Conservation (phyloP, 2,329 filamentous ascomycete species). For the Colletotrichum higginsianum region DNA sequence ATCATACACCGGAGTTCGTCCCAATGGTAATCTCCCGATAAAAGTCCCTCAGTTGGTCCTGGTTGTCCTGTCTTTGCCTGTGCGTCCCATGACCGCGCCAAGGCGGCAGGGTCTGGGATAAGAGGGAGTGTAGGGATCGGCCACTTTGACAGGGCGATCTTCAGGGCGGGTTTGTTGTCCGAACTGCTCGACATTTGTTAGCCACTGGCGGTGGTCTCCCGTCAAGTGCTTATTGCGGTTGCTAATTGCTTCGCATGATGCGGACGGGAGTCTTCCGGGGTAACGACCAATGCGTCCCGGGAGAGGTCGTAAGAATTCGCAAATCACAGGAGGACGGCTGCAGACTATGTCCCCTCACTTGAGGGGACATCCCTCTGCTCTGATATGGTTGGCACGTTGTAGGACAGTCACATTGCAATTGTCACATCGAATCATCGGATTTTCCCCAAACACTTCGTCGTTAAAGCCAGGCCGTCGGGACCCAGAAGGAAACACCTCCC, state of each 20-base stretch:
- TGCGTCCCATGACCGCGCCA: conserved; percentile 6
- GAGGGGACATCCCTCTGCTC: neutral
- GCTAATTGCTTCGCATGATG: neutral
- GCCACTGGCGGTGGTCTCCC: neutral
- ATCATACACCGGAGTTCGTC: conserved; percentile 23
- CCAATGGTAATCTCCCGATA: conserved; percentile 32
- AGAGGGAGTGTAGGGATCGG: neutral
- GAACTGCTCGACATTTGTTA: neutral
- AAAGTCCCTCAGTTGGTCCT: conserved; percentile 36
- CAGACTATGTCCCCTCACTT: conserved; percentile 30
- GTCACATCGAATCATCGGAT: neutral
- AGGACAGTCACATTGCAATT: neutral
- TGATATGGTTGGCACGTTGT: too few species aligned
- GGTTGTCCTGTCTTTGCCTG: neutral
- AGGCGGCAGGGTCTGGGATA: conserved; percentile 6
- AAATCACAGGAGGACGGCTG: conserved; percentile 28
- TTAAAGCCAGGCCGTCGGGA: conserved; percentile 39
- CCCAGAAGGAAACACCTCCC: neutral
- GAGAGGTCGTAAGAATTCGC: neutral
- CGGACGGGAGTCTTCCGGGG: neutral
- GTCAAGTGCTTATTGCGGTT: neutral
- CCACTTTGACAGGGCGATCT: conserved; percentile 9
- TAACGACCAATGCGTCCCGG: neutral
- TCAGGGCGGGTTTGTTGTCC: neutral
- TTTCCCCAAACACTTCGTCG: conserved; percentile 40